Base-by-base conservation (phyloP, 768 basidiomycete genomes). In the Psilocybe tampanensis region DNA sequence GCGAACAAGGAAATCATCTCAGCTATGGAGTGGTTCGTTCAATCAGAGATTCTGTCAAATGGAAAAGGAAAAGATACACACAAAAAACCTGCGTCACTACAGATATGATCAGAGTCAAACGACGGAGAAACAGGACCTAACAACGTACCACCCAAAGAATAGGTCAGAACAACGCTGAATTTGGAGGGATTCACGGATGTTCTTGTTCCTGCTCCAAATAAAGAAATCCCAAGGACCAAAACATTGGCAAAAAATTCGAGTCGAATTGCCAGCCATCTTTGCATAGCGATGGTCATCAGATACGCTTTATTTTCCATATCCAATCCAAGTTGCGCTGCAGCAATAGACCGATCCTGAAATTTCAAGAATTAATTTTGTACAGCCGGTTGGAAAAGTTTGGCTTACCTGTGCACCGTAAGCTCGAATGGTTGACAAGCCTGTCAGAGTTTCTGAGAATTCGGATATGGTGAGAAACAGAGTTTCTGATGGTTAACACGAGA, bases 201-300 rank as follows among this genome's bases (percentile, higher is more conserved):
- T 17, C 86, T 71, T 66, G 86, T 85, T 2, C 84, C 82, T 12
- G 83, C 83, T 2, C 86, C 88, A 66, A 91, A 90, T 13, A 92
- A 68, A 2, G 75, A 84, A 44, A 93, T 89, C 1, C 87, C 86
- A 18, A 91, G 75, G 22, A 91, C 76, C 12, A 92, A 70, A n/a
- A 85, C 57, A 62, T 88, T 88, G 1, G 83, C 86, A 22, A 88
- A 81, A 22, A 89, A 70, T 58, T 90, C 88, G 1, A 92, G 76
- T 13, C 89, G 76, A 8, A 87, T 66, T 2, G 78, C 77, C 1
- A 89, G 74, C 86, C 86, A 90, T 44, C 83, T 73, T 66, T 89
- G 87, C 54, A 88, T 84, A 4, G 81, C 73, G 36, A 89, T 76
- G 0, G 82, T 85, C 78, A 88, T 85, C 60, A 82, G 81, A 64